Base-by-base conservation (phyloP, 371 early-diverging fungal genomes). In the Actinomucor elegans region DNA sequence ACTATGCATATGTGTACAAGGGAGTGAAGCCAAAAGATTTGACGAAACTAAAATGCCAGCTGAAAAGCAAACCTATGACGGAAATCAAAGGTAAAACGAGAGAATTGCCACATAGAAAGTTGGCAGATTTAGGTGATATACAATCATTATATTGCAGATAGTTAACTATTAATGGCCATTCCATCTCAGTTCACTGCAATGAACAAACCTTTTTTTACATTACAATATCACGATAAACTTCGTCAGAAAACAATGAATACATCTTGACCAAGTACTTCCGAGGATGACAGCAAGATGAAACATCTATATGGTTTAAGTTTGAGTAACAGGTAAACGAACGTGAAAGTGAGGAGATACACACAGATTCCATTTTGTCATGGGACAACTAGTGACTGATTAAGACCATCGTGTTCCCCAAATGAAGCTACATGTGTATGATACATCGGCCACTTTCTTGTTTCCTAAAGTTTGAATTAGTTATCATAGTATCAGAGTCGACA, bases 271-370 rank as follows among this genome's bases (percentile, higher is more conserved):
- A n/a, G n/a, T n/a, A 27, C 27, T 26, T 34, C 44, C 41, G 44
- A 33, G 51, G 49, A 57, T 57, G 57, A 57, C 57, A 57, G 51
- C 24, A 44, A 36, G 52, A 58, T 58, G 58, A 58, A 58, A 58
- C 58, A 52, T 35, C 35, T 50, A 52, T 33, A 21, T 41, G 20
- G 21, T 27, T 12, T 28, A 32, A 37, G 45, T 58, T 52, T 45
- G 44, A 15, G 15, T 21, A 46, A 36, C 32, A 55, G 20, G 15
- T 32, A 20, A 45, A 32, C 46, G 32, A 32, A 28, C 28, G 43
- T 26, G 43, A 17, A 14, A 28, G 43, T 43, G 28, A 26, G 21
- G 7, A 43, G 12, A 41, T 23, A 41, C 28, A 54, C 26, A 37
- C 17, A 37, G 20, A 45, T 29, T 45, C 29, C 36, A 27, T 23